Base-by-base conservation (phyloP, 1,284 basidiomycete species). In the Malassezia yamatoensis region DNA sequence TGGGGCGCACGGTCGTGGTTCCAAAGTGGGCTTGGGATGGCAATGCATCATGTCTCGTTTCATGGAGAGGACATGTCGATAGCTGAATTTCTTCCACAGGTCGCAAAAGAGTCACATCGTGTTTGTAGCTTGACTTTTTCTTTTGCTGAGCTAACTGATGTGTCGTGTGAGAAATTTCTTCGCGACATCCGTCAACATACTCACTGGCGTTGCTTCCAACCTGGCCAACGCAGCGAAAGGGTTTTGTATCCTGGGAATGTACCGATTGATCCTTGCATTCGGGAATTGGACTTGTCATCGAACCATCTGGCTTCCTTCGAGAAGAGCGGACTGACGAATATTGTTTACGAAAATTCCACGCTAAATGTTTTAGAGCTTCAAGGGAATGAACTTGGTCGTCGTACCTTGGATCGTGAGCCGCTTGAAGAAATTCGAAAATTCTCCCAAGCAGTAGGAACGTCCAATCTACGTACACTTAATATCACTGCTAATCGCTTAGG, bases 221-320 rank as follows among this genome's bases (percentile, higher is more conserved):
- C 39, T 4, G 38, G 32, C 13, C 38, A 32, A 5, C n/a, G 11
- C 13, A 33, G 32, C 32, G 47, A 37, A 24, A 20, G 47, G 21
- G 40, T 39, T 8, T 38, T 38, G 11, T 10, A 6, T 7, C 29
- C 18, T 9, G 43, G 43, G 4, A 34, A 34, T 21, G 43, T 32
- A 16, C 12, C 34, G 43, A 13, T 47, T 5, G 33, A 35, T 16
- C 45, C 41, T 2, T 49, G 50, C 5, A 38, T 58, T 15, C 29
- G 51, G 3, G 12, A n/a, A n/a, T 24, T 58, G n/a, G 51, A 58
- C 18, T 33, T 58, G 7, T 52, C 55, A 20, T 52, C 50, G 11
- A 58, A 58, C 36, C 44, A 48, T 24, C 20, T 58, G n/a, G 42
- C 49, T 15, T 53, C 55, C 13, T 52, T 58, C 20, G 41, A 44